Percentiles rank a stretch among this genome's conserved stretches.
These are phyloP conservation scores for Pseudogymnoascus verrucosus DNA, from an alignment of 2,329 filamentous ascomycete genomes.

Conservation along the genomic window DNA sequence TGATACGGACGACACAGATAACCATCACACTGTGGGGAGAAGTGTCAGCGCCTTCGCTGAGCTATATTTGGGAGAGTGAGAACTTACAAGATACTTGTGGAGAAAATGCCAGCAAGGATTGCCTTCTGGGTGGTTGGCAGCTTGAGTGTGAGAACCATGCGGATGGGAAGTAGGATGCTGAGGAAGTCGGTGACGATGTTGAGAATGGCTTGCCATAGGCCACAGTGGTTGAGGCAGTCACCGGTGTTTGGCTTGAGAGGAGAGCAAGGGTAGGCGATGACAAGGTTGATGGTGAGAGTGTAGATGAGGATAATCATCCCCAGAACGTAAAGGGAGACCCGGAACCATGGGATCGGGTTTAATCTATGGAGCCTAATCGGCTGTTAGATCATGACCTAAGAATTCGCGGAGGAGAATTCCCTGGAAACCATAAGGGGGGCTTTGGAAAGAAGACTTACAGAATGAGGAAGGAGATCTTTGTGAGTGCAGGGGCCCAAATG, in stretches of 20 bases:
- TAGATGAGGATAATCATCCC: background rate
- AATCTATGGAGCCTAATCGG: background rate
- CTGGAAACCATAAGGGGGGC: background rate
- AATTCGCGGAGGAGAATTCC: background rate
- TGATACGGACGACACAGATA: conserved; percentile 1
- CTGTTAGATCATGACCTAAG: background rate
- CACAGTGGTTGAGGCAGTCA: background rate
- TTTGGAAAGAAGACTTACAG: background rate
- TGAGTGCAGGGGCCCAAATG: conserved; percentile 3
- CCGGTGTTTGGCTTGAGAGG: background rate
- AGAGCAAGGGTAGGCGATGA: background rate
- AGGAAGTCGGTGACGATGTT: conserved; percentile 2
- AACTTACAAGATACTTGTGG: conserved; percentile 2
- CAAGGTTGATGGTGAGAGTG: conserved; percentile 3
- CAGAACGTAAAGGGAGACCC: background rate
- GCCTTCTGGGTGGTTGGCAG: background rate
- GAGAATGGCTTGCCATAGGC: background rate
- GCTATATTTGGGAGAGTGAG: background rate
- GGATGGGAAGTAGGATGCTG: background rate
- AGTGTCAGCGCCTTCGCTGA: background rate
- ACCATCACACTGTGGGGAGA: background rate
- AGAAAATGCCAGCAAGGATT: background rate
- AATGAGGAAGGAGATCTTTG: conserved; percentile 7
- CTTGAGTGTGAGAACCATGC: background rate
- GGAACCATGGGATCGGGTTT: conserved; percentile 2